These are phyloP conservation scores for Trifolium subterraneum DNA, from an alignment of 306 rosid species.

Conservation along the genomic window DNA sequence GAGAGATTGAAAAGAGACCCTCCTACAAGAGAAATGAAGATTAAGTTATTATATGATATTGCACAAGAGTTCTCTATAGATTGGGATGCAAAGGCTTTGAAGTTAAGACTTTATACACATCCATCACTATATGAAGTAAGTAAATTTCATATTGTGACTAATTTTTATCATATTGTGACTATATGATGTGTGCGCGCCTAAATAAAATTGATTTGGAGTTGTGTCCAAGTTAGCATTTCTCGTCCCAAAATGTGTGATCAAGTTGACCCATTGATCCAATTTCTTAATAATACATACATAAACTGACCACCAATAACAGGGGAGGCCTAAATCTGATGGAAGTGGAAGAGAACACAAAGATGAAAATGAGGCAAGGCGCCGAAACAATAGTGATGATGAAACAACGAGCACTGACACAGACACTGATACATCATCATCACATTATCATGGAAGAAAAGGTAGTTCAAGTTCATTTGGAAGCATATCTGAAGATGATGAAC, in stretches of 20 bases:
- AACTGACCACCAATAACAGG: constrained; percentile 37
- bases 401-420: constrained; percentile 55
- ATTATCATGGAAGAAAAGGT: constrained; percentile 42
- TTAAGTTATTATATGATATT: constrained; percentile 64
- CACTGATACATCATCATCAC: constrained; percentile 48
- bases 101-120: constrained; percentile 51
- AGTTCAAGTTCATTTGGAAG: constrained; percentile 63
- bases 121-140: constrained; percentile 54
- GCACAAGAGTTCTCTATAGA: constrained; percentile 66
- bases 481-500: constrained; percentile 49
- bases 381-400: constrained; percentile 62
- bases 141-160: neutral
- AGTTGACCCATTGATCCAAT: too few relatives aligned
- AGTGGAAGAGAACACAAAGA: constrained; percentile 14
- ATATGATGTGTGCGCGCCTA: too few relatives aligned
- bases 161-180: too few relatives aligned
- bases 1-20: constrained; percentile 53
- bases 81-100: constrained; percentile 73
- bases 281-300: neutral
- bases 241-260: too few relatives aligned
- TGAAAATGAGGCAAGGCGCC: neutral
- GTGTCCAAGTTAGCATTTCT: too few relatives aligned
- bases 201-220: too few relatives aligned
- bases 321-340: constrained; percentile 19
- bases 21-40: constrained; percentile 65